A percentile compares a stretch with the other conserved stretches of the same genome.
phyloP scores from a whole-genome alignment of 148 eudicot genomes.

The Rhododendron griersonianum region DNA sequence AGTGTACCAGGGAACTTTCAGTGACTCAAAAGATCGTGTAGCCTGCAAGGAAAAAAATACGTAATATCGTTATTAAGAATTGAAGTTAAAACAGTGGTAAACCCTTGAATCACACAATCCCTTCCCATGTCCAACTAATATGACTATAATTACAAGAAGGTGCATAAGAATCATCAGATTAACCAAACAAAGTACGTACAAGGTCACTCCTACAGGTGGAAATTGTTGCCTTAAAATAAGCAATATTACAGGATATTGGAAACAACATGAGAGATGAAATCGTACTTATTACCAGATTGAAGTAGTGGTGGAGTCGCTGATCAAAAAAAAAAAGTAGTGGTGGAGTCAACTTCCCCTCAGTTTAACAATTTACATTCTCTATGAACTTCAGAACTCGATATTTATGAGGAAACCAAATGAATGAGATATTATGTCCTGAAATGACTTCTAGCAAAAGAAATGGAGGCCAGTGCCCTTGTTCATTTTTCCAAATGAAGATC shows the following conservation, averaged over 20 bases:
- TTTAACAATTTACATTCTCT: neutral
- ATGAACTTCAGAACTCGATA: neutral
- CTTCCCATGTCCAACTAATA: neutral
- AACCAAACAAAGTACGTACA: neutral
- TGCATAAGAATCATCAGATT: neutral
- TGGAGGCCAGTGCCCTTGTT: neutral
- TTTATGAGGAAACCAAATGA: neutral
- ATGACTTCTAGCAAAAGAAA: neutral
- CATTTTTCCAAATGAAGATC: neutral
- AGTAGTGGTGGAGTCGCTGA: neutral
- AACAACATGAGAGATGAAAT: neutral
- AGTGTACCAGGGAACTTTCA: slow-evolving; percentile 42
- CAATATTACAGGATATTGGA: neutral
- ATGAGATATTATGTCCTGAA: neutral
- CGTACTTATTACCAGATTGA: neutral
- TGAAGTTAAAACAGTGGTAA: neutral
- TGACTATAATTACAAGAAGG: neutral
- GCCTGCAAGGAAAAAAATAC: slow-evolving; percentile 28
- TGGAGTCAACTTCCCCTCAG: neutral
- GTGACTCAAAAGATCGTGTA: slow-evolving; percentile 19
- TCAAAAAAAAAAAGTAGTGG: neutral
- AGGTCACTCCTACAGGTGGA: neutral
- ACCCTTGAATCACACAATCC: neutral
- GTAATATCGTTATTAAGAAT: neutral
- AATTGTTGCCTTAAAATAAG: neutral